Conservation (phyloP, 345 rosid species). For the Citrus reticulata region DNA sequence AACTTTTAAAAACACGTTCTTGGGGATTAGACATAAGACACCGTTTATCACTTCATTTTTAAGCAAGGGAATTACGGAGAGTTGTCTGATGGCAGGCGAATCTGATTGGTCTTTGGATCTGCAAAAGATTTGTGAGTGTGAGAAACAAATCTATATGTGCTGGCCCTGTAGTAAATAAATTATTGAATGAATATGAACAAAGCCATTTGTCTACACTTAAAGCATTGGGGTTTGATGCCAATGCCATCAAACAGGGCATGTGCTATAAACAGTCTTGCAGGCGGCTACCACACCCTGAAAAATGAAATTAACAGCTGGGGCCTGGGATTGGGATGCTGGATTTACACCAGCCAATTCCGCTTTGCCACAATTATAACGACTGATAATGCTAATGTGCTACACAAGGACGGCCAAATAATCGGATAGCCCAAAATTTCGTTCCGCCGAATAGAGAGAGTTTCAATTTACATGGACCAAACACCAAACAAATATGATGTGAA, state of each 20-base stretch:
- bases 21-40: too few relatives aligned
- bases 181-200: conserved; percentile 2
- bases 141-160: background rate
- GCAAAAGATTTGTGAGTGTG: background rate
- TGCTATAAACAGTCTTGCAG: background rate
- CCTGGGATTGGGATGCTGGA: background rate
- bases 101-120: background rate
- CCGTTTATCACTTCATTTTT: background rate
- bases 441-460: too few relatives aligned
- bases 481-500: too few relatives aligned
- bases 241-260: conserved; percentile 14
- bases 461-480: too few relatives aligned
- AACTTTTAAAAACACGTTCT: too few relatives aligned
- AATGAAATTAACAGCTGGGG: background rate
- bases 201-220: background rate
- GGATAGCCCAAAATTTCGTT: too few relatives aligned
- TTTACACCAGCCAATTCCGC: background rate
- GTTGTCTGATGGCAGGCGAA: background rate
- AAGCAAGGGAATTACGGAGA: background rate
- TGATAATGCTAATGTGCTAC: too few relatives aligned
- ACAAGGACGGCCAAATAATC: too few relatives aligned
- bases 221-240: background rate
- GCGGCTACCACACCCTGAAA: background rate
- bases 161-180: background rate
- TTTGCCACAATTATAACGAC: background rate